These are phyloP conservation scores for Nicotiana knightiana DNA, from an alignment of 257 asterid genomes.

Conservation along the genomic window DNA sequence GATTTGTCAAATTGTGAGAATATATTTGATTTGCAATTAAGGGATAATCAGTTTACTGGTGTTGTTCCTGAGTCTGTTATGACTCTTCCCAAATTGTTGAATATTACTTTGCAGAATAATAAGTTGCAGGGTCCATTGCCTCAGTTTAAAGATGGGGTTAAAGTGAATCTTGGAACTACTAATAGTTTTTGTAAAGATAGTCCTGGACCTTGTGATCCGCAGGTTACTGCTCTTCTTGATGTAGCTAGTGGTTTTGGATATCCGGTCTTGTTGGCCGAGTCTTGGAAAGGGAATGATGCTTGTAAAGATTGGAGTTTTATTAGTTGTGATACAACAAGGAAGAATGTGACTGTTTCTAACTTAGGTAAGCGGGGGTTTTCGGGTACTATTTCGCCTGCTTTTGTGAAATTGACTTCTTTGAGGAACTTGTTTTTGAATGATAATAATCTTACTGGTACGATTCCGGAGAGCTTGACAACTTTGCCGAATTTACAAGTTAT, in stretches of 20 bases:
- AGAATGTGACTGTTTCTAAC: conserved; percentile 52
- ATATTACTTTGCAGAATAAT: conserved; percentile 62
- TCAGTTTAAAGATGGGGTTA: conserved; percentile 29
- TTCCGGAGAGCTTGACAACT: conserved; percentile 51
- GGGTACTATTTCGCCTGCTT: conserved; percentile 71
- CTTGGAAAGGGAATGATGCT: conserved; percentile 77
- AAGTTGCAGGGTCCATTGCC: conserved; percentile 77
- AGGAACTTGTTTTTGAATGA: conserved; percentile 62
- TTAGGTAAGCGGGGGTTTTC: conserved; percentile 47
- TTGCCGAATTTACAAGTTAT: conserved; percentile 57
- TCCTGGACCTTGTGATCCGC: conserved; percentile 85
- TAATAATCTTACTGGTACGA: conserved; percentile 61
- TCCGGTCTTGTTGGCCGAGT: conserved; percentile 60
- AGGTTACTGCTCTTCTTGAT: conserved; percentile 64
- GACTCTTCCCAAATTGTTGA: conserved; percentile 40
- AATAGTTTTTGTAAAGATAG: conserved; percentile 56
- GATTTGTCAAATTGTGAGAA: conserved; percentile 62
- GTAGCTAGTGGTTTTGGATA: conserved; percentile 72
- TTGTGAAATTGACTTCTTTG: conserved; percentile 62
- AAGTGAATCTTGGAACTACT: conserved; percentile 22
- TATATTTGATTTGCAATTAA: conserved; percentile 68
- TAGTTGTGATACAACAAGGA: conserved; percentile 54
- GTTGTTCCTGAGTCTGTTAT: conserved; percentile 53
- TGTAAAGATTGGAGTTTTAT: conserved; percentile 59
- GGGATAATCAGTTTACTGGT: conserved; percentile 79